Conservation (phyloP, 768 basidiomycete genomes). For the Pisolithus orientalis region DNA sequence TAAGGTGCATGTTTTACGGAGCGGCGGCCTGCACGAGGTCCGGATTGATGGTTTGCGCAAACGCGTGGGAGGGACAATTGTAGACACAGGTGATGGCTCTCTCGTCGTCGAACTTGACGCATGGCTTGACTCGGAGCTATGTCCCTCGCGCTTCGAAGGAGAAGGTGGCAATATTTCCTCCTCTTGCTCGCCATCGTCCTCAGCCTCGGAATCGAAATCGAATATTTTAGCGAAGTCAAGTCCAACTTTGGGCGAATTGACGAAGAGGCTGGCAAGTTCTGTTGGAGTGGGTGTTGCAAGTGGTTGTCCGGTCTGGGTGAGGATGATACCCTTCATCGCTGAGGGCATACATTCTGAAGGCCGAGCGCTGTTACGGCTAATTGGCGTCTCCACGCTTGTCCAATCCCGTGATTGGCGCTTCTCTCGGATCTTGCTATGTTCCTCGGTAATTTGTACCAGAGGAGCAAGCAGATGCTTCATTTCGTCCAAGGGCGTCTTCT, state of each 20-base stretch:
- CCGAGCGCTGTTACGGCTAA: slow-evolving; percentile 31
- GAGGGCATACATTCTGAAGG: slow-evolving; percentile 30
- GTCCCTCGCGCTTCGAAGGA: slow-evolving; percentile 39
- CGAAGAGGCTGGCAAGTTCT: slow-evolving; percentile 62
- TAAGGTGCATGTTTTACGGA: slow-evolving; percentile 15
- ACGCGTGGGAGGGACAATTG: slow-evolving; percentile 36
- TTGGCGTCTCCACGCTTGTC: slow-evolving; percentile 44
- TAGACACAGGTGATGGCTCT: slow-evolving; percentile 14
- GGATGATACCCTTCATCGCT: slow-evolving; percentile 73
- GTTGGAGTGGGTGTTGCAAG: slow-evolving; percentile 65
- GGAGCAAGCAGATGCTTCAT: slow-evolving; percentile 65
- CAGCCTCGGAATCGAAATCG: slow-evolving; percentile 42
- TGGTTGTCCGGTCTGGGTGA: slow-evolving; percentile 72
- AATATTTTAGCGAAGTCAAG: slow-evolving; percentile 77
- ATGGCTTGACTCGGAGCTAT: slow-evolving; percentile 21
- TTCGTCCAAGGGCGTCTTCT: slow-evolving; percentile 64
- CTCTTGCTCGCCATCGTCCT: slow-evolving; percentile 26
- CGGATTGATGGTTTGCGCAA: slow-evolving; percentile 54
- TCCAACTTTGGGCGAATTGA: slow-evolving; percentile 61
- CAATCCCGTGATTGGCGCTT: slow-evolving; percentile 9
- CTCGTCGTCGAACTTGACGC: slow-evolving; percentile 24
- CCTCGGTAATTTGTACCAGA: slow-evolving; percentile 32
- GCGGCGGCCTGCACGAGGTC: slow-evolving; percentile 23
- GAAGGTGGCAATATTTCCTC: slow-evolving; percentile 37
- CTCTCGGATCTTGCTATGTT: slow-evolving; percentile 18